Evolutionary conservation across 2,329 filamentous ascomycete genomes (phyloP).

Genomic region (Lecanicillium sp.): DNA sequence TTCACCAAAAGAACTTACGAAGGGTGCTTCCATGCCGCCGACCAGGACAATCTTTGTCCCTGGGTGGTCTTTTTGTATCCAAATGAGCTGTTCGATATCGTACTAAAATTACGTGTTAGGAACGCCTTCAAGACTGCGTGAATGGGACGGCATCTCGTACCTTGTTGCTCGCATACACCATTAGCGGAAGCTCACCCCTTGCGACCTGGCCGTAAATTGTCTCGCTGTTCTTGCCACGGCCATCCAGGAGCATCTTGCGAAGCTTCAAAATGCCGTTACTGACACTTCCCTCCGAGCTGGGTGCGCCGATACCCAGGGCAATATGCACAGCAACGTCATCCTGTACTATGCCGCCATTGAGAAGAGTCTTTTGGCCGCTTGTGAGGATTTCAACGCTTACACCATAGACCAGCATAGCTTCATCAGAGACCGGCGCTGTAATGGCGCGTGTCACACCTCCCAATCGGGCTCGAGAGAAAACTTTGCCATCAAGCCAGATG

Average conservation of each 20-base stretch:
- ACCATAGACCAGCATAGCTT: conserved; percentile 29
- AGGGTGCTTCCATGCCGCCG: conserved; percentile 34
- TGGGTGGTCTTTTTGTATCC: conserved; percentile 30
- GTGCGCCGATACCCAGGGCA: conserved; percentile 29
- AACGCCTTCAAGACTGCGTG: too few species aligned
- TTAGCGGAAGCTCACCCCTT: conserved; percentile 32
- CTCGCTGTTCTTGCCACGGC: conserved; percentile 27
- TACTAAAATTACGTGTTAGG: conserved; percentile 21
- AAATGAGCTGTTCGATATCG: conserved; percentile 35
- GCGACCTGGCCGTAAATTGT: conserved; percentile 32
- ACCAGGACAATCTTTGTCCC: conserved; percentile 30
- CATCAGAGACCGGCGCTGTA: conserved; percentile 29
- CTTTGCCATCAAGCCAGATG: conserved; percentile 33
- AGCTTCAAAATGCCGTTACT: conserved; percentile 27
- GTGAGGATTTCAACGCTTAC: conserved; percentile 38
- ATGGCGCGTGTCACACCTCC: conserved; percentile 39
- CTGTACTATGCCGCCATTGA: conserved; percentile 36
- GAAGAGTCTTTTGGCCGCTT: conserved; percentile 28
- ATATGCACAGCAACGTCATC: conserved; percentile 39
- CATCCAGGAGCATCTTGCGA: conserved; percentile 30
- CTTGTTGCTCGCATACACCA: conserved; percentile 34
- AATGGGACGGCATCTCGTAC: too few species aligned
- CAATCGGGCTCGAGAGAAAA: conserved; percentile 34
- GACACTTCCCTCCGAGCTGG: conserved; percentile 21
- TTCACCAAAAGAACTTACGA: conserved; percentile 21